Evolutionary conservation across 805 yeast species (phyloP), one percentile per base, ranked within the genome.

Genomic region (Metschnikowia picachoensis): DNA sequence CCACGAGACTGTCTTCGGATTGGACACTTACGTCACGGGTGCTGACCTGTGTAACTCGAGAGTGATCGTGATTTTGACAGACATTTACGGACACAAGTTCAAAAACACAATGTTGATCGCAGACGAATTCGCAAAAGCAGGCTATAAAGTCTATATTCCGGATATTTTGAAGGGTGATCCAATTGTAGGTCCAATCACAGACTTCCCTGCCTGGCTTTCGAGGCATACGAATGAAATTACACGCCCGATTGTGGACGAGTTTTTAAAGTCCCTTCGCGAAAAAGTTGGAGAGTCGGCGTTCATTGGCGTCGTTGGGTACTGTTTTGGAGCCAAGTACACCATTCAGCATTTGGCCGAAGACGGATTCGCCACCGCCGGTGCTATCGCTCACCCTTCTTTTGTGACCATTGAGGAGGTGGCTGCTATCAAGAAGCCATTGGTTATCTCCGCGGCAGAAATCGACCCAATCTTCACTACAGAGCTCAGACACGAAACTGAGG

Each of bases 361-460:
- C 35, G 76, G 77, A 25, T 37, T 57, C 8, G 74, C 78, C 31
- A 77, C 78, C 50, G 85, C 74, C 14, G 88, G 78, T 57, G 95
- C 92, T 13, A 65, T 79, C 51, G 94, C 94, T 8, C 97, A 91
- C 66, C 97, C 97, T 6, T 84, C 95, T 2, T 76, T 84, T 50
- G 82, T 87, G 13, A 49, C 73, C 11, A 73, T 75, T 30, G 90
- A 80, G 33, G 95, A 86, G 59, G 73, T 88, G 39, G 77, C 72
- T 43, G 76, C 69, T 1, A 62, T 91, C 55, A 78, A 74, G 52
- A 68, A 66, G 50, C 95, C 95, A 16, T 37, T 91, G 28, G 53
- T 82, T 51, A 82, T 90, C 53, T 73, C 87, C 16, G 87, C 87
- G 45, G 95, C 96, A 40, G 88, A 87, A 68, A 64, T 51, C 14